phyloP scores from a whole-genome alignment of 2,329 filamentous ascomycete species.

The Fusarium torulosum region DNA sequence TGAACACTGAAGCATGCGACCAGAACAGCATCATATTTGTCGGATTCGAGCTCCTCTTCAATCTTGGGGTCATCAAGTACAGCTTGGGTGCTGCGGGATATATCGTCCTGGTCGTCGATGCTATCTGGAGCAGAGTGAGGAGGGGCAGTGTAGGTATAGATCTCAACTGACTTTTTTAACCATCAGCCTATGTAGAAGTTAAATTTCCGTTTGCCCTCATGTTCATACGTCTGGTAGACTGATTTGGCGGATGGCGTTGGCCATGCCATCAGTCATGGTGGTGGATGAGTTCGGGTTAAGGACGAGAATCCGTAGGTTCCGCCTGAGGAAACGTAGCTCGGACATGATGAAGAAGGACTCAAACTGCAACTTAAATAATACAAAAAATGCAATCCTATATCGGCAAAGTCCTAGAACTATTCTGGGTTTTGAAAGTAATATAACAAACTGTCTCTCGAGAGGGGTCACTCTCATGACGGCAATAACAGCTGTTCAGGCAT shows the following conservation, averaged over 20 bases:
- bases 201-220: background rate
- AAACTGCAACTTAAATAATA: background rate
- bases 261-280: constrained; percentile 77
- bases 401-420: background rate
- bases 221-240: constrained; percentile 47
- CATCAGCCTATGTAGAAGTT: constrained; percentile 32
- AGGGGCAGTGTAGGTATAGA: constrained; percentile 73
- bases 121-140: constrained; percentile 73
- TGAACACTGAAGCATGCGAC: constrained; percentile 92
- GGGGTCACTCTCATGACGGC: constrained; percentile 23
- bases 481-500: constrained; percentile 15
- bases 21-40: constrained; percentile 78
- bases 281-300: constrained; percentile 84
- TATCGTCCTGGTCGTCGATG: constrained; percentile 82
- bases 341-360: constrained; percentile 34
- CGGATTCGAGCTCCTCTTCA: constrained; percentile 50
- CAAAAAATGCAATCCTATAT: background rate
- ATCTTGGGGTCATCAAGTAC: constrained; percentile 69
- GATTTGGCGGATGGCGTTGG: constrained; percentile 60
- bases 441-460: constrained; percentile 9
- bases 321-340: constrained; percentile 32
- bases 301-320: constrained; percentile 67
- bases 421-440: background rate
- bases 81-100: constrained; percentile 70
- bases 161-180: constrained; percentile 57